Conservation (phyloP, 495 filamentous ascomycete species). For the Penicillium antarcticum region DNA sequence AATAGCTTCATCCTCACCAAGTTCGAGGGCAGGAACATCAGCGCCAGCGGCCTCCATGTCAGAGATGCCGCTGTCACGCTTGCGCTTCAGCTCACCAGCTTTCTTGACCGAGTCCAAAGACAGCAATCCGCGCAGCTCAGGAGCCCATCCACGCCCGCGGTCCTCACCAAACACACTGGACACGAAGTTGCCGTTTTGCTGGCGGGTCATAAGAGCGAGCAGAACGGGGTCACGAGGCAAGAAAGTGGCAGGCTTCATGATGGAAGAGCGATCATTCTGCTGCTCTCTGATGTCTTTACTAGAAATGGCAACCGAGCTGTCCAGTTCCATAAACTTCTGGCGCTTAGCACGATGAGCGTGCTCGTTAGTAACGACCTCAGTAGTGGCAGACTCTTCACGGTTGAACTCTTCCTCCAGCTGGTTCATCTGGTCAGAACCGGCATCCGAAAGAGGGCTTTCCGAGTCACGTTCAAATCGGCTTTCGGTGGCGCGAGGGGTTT, state of each 20-base stretch:
- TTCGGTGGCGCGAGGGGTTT: slow-evolving; percentile 50
- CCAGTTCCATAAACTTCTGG: slow-evolving; percentile 68
- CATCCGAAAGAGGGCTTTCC: slow-evolving; percentile 40
- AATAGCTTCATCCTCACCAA: slow-evolving; percentile 59
- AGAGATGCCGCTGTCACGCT: slow-evolving; percentile 84
- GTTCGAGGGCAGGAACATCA: slow-evolving; percentile 66
- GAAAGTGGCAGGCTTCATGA: slow-evolving; percentile 74
- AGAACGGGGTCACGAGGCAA: slow-evolving; percentile 82
- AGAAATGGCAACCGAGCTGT: slow-evolving; percentile 60
- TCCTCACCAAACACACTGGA: slow-evolving; percentile 70
- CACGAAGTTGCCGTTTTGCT: slow-evolving; percentile 84
- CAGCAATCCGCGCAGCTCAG: slow-evolving; percentile 81
- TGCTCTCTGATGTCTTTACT: slow-evolving; percentile 66
- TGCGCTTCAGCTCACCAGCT: slow-evolving; percentile 83
- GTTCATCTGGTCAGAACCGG: slow-evolving; percentile 30
- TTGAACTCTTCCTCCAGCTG: slow-evolving; percentile 62
- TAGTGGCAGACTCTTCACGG: slow-evolving; percentile 46
- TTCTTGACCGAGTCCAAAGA: slow-evolving; percentile 76
- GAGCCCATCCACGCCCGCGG: slow-evolving; percentile 77
- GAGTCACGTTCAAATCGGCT: slow-evolving; percentile 62
- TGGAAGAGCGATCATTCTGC: slow-evolving; percentile 74
- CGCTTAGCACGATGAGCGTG: slow-evolving; percentile 71
- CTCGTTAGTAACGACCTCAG: slow-evolving; percentile 55
- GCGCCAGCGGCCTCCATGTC: slow-evolving; percentile 67
- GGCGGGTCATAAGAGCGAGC: slow-evolving; percentile 83